Evolutionary conservation across 371 early-diverging fungal species (phyloP).

Genomic region (Phascolomyces articulosus): DNA sequence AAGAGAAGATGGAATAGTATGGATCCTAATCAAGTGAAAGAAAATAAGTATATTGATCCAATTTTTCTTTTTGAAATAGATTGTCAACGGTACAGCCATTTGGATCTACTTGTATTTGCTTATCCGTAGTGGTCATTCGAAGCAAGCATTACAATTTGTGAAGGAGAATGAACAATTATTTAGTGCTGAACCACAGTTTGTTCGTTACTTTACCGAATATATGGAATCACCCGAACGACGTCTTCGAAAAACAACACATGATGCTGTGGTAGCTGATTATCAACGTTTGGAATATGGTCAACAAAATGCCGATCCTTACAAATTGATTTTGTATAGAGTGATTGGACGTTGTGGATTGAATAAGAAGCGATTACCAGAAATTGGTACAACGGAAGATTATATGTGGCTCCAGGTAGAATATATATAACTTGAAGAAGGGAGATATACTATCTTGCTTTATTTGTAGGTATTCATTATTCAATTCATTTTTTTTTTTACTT

Average conservation of each 20-base stretch:
- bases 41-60: not conserved
- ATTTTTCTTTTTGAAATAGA: slow-evolving; percentile 23
- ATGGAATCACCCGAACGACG: slow-evolving; percentile 40
- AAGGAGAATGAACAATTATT: slow-evolving; percentile 51
- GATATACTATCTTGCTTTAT: no score
- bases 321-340: slow-evolving; percentile 83
- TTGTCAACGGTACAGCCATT: slow-evolving; percentile 66
- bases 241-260: slow-evolving; percentile 37
- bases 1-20: not conserved
- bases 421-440: not conserved
- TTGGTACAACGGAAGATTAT: slow-evolving; percentile 80
- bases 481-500: not conserved
- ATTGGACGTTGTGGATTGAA: slow-evolving; percentile 86
- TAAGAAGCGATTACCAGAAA: slow-evolving; percentile 62
- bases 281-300: slow-evolving; percentile 52
- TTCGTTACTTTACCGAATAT: slow-evolving; percentile 71
- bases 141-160: slow-evolving; percentile 71
- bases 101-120: slow-evolving; percentile 87
- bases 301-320: slow-evolving; percentile 78
- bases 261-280: slow-evolving; percentile 60
- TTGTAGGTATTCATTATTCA: not conserved
- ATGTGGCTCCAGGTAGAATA: slow-evolving; percentile 70
- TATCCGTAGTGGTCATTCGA: slow-evolving; percentile 70
- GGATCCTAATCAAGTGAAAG: no score
- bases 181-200: slow-evolving; percentile 62